These are phyloP conservation scores for Cladobotryum mycophilum DNA, from an alignment of 2,329 filamentous ascomycete species.

Conservation along the genomic window DNA sequence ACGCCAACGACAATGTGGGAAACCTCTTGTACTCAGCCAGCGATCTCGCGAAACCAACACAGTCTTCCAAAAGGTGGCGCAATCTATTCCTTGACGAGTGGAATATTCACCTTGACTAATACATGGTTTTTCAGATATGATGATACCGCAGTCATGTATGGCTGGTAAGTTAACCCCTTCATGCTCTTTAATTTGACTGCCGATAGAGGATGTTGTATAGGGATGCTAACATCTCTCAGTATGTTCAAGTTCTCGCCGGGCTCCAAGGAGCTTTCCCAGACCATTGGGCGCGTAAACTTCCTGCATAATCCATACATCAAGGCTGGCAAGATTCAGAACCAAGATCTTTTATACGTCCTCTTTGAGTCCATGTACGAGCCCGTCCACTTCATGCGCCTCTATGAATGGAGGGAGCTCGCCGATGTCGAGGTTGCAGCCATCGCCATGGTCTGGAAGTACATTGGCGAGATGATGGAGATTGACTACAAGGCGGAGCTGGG, in stretches of 20 bases:
- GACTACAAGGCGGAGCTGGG: constrained; percentile 36
- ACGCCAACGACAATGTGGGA: constrained; percentile 32
- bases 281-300: constrained; percentile 35
- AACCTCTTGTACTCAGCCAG: constrained; percentile 30
- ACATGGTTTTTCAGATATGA: constrained; percentile 29
- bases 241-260: constrained; percentile 25
- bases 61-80: constrained; percentile 30
- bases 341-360: constrained; percentile 35
- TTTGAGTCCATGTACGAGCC: constrained; percentile 62
- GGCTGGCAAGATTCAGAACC: constrained; percentile 29
- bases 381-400: constrained; percentile 53
- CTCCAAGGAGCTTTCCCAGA: constrained; percentile 26
- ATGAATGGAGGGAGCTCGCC: constrained; percentile 64
- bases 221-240: constrained; percentile 13
- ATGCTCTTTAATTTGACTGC: neutral
- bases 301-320: constrained; percentile 32
- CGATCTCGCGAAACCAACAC: constrained; percentile 25
- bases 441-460: constrained; percentile 62
- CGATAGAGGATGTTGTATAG: neutral
- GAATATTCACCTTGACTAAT: neutral
- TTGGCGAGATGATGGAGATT: constrained; percentile 66
- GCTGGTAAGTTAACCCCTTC: constrained; percentile 22
- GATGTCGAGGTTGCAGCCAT: constrained; percentile 63
- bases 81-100: neutral
- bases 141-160: constrained; percentile 33